phyloP scores from a whole-genome alignment of 345 rosid species.

The Balakata baccata region DNA sequence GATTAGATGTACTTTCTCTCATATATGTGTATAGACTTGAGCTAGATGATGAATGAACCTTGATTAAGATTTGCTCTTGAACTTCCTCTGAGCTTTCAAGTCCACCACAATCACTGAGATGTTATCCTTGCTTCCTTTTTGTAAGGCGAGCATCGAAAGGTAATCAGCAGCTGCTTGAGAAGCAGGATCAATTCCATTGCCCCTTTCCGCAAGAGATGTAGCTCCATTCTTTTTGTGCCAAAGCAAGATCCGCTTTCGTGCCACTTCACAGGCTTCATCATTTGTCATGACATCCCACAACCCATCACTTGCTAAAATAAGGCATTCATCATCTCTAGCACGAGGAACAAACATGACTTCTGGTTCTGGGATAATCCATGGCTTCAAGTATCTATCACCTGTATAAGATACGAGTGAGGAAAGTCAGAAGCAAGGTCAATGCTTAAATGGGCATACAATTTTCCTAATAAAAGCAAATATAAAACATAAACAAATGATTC shows the following conservation, averaged over 20 bases:
- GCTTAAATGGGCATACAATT: neutral
- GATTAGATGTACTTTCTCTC: constrained; percentile 31
- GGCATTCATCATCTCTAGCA: constrained; percentile 35
- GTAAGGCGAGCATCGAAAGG: constrained; percentile 34
- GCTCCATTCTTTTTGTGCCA: constrained; percentile 32
- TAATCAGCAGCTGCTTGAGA: constrained; percentile 32
- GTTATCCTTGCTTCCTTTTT: constrained; percentile 34
- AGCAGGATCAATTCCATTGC: constrained; percentile 18
- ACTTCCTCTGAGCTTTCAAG: constrained; percentile 32
- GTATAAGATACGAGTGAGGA: neutral
- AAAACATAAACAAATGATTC: neutral
- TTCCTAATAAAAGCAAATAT: neutral
- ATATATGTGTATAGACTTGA: constrained; percentile 29
- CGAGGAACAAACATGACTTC: constrained; percentile 30
- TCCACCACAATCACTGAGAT: constrained; percentile 38
- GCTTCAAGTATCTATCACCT: constrained; percentile 32
- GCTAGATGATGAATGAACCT: constrained; percentile 18
- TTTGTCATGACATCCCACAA: constrained; percentile 40
- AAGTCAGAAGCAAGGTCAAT: neutral
- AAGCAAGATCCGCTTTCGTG: constrained; percentile 21
- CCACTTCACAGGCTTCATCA: constrained; percentile 32
- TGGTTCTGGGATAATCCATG: constrained; percentile 30
- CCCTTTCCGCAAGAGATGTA: constrained; percentile 12
- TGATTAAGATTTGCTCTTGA: constrained; percentile 54
- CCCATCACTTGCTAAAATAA: constrained; percentile 37